Conservation (phyloP, 495 filamentous ascomycete species). For the Acidomyces sp. region DNA sequence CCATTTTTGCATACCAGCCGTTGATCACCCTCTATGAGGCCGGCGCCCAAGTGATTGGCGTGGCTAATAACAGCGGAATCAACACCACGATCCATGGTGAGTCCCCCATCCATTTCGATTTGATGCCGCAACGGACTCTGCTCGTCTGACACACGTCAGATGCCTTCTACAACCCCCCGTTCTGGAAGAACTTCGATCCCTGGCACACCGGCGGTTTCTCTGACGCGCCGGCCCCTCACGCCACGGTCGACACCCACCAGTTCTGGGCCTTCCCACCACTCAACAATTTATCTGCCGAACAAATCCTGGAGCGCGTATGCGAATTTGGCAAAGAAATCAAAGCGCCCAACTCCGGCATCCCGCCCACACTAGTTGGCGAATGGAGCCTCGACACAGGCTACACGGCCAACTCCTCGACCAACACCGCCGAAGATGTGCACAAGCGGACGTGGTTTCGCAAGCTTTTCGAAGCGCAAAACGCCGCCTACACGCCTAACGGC, state of each 20-base stretch:
- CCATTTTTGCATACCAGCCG: slow-evolving; percentile 1
- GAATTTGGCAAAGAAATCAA: background rate
- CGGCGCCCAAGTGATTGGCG: slow-evolving; percentile 4
- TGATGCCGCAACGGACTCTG: background rate
- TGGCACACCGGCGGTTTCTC: slow-evolving; percentile 2
- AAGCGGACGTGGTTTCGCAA: slow-evolving; percentile 11
- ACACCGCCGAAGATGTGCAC: background rate
- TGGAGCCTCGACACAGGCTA: slow-evolving; percentile 9
- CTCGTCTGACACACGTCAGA: background rate
- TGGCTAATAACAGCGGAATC: slow-evolving; percentile 6
- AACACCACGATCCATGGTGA: slow-evolving; percentile 11
- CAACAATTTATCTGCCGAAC: background rate
- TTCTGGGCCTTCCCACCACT: slow-evolving; percentile 12
- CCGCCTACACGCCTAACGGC: slow-evolving; percentile 4
- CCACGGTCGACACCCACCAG: slow-evolving; percentile 11
- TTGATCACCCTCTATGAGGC: slow-evolving; percentile 7
- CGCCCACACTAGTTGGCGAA: slow-evolving; percentile 12
- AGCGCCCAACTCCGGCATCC: slow-evolving; percentile 7
- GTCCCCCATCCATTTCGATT: background rate
- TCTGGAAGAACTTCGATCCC: slow-evolving; percentile 10
- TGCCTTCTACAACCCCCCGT: slow-evolving; percentile 10
- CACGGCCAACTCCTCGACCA: slow-evolving; percentile 1
- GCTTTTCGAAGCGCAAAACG: slow-evolving; percentile 9
- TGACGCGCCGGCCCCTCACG: background rate
- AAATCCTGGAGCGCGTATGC: slow-evolving; percentile 7